Evolutionary conservation across 2,329 filamentous ascomycete species (phyloP).

Genomic region (Clonostachys chloroleuca): DNA sequence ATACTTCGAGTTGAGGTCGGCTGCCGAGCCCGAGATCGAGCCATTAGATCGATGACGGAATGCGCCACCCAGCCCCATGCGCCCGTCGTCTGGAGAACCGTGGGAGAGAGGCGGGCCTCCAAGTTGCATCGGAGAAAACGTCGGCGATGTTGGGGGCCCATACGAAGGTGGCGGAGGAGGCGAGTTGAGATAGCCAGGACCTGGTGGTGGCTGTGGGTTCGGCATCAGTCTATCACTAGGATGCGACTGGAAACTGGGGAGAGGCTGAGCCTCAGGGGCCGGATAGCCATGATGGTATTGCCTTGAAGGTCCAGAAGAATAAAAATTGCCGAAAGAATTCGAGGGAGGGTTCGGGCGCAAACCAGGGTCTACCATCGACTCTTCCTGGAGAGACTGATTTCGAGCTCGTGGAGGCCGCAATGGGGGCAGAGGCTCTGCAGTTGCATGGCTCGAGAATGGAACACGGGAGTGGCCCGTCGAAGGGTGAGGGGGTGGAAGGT

Average conservation of each 20-base stretch:
- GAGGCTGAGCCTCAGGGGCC: constrained; percentile 18
- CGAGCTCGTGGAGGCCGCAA: constrained; percentile 29
- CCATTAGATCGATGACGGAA: constrained; percentile 29
- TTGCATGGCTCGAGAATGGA: constrained; percentile 26
- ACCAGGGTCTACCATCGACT: constrained; percentile 22
- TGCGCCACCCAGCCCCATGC: constrained; percentile 14
- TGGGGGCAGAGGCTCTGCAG: constrained; percentile 28
- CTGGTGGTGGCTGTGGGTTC: constrained; percentile 18
- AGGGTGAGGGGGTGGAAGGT: constrained; percentile 5
- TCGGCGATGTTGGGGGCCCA: constrained; percentile 17
- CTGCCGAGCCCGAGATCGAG: constrained; percentile 19
- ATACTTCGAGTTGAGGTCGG: constrained; percentile 30
- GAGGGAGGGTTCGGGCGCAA: constrained; percentile 11
- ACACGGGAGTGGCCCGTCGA: constrained; percentile 15
- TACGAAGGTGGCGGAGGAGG: constrained; percentile 6
- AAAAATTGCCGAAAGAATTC: constrained; percentile 18
- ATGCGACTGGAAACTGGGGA: constrained; percentile 9
- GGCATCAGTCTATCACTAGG: constrained; percentile 25
- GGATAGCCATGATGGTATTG: constrained; percentile 23
- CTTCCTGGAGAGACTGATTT: constrained; percentile 24
- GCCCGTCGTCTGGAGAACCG: constrained; percentile 25
- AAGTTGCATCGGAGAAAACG: constrained; percentile 19
- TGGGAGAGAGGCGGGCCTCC: constrained; percentile 13
- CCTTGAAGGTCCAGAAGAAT: constrained; percentile 17
- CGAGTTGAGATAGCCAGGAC: constrained; percentile 14